Base-by-base conservation (phyloP, 768 basidiomycete genomes). In the Pleurotus tuber-regium region DNA sequence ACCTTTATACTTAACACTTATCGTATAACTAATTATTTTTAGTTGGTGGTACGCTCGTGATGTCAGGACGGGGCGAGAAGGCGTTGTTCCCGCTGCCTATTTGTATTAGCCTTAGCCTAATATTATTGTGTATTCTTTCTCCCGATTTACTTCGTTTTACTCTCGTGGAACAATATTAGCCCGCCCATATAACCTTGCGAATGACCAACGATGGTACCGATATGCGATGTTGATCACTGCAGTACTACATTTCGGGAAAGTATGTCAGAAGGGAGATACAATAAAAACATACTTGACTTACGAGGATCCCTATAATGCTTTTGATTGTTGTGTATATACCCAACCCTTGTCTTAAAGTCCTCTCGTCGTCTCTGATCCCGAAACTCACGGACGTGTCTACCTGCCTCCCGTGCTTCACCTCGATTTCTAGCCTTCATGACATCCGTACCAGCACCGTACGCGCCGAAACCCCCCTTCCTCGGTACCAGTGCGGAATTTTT, bases 11-110 rank as follows among this genome's bases (percentile, higher is more conserved):
- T 29, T 44, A 26, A 12, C 30, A 11, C 2, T 35, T 39, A 35
- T 18, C 10, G 9, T 35, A 43, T 14, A 42, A 35, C 9, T 43
- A n/a, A 47, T 69, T 28, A 65, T 54, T 31, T 44, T 24, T 43
- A 93, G 93, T 40, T 98, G 94, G 94, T 97, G 93, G 94, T 95
- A 89, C 61, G 90, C 87, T 46, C 81, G 92, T 26, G 90, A 95
- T 66, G 71, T 81, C 18, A 79, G 80, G 46, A 85, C 86, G 41
- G 89, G 92, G 7, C 79, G 75, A 43, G 91, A 95, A 70, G 94
- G 94, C 10, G 89, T 95, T 26, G 89, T 97, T 43, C 94, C 94
- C 7, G 89, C 92, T 35, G 84, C 91, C 52, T 98, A 95, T 77
- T 75, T 92, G 71, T 92, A 90, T 72, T 92, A 77, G 80, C 66